Conservation (phyloP, 768 basidiomycete species). For the Termitomyces sp. region DNA sequence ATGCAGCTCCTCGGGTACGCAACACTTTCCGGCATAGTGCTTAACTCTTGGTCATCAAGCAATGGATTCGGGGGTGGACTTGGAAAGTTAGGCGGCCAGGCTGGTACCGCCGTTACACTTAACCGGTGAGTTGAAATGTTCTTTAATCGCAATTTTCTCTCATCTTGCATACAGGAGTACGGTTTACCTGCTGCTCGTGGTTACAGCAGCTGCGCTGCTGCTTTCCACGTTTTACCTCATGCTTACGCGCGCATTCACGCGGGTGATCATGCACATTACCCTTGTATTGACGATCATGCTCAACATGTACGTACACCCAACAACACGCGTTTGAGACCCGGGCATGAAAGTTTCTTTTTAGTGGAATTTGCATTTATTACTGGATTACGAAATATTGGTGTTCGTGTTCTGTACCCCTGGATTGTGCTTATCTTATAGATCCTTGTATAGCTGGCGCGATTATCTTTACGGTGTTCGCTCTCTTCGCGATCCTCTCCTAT, state of each 20-base stretch:
- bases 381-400: conserved; percentile 69
- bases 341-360: conserved; percentile 20
- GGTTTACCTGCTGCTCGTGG: conserved; percentile 69
- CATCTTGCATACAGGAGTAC: conserved; percentile 46
- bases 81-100: conserved; percentile 48
- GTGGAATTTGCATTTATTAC: conserved; percentile 71
- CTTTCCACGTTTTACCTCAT: conserved; percentile 65
- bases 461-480: conserved; percentile 75
- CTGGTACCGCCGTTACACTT: conserved; percentile 57
- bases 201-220: conserved; percentile 61
- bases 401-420: conserved; percentile 26
- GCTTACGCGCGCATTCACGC: conserved; percentile 68
- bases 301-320: conserved; percentile 53
- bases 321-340: background rate
- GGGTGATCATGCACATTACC: conserved; percentile 71
- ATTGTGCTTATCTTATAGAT: background rate
- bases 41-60: conserved; percentile 54
- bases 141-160: background rate
- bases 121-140: conserved; percentile 43
- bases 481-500: conserved; percentile 72
- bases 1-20: conserved; percentile 61
- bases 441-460: conserved; percentile 62
- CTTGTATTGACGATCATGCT: conserved; percentile 55
- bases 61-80: conserved; percentile 73
- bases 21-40: conserved; percentile 58